Percentiles rank a stretch among this genome's conserved stretches.
Conservation (phyloP, 495 filamentous ascomycete genomes). For the Sabuloglossum arenarium region DNA sequence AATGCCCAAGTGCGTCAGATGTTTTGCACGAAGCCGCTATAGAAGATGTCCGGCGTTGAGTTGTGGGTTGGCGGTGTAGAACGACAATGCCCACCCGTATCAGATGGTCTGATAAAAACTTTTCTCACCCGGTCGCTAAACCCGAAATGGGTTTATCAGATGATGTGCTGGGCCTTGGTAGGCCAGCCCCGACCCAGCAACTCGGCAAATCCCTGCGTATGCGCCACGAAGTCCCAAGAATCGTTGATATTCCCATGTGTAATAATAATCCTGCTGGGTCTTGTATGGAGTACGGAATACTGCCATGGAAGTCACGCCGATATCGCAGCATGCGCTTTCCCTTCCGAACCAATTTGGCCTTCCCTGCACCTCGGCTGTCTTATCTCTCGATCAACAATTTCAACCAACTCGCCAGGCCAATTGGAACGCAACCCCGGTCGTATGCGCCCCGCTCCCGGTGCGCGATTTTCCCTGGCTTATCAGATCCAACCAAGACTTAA, state of each 20-base stretch:
- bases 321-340: too few relatives aligned
- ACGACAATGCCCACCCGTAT: neutral
- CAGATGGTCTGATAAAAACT: constrained; percentile 3
- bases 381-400: neutral
- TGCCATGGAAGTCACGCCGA: too few relatives aligned
- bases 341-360: too few relatives aligned
- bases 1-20: too few relatives aligned
- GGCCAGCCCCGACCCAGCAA: neutral
- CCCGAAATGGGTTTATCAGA: constrained; percentile 2
- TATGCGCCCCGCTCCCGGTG: neutral
- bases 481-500: neutral
- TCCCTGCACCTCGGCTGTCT: neutral
- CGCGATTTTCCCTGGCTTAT: neutral
- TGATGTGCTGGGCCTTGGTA: neutral
- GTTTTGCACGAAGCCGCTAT: too few relatives aligned
- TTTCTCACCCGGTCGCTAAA: neutral
- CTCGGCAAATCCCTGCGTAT: neutral
- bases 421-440: too few relatives aligned
- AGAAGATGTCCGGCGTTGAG: too few relatives aligned
- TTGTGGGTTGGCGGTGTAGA: neutral
- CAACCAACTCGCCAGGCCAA: too few relatives aligned
- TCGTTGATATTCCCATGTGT: too few relatives aligned
- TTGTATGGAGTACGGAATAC: too few relatives aligned
- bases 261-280: too few relatives aligned
- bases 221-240: neutral